phyloP scores from a whole-genome alignment of 352 stramenopile genomes.

The Aphanomyces euteiches region DNA sequence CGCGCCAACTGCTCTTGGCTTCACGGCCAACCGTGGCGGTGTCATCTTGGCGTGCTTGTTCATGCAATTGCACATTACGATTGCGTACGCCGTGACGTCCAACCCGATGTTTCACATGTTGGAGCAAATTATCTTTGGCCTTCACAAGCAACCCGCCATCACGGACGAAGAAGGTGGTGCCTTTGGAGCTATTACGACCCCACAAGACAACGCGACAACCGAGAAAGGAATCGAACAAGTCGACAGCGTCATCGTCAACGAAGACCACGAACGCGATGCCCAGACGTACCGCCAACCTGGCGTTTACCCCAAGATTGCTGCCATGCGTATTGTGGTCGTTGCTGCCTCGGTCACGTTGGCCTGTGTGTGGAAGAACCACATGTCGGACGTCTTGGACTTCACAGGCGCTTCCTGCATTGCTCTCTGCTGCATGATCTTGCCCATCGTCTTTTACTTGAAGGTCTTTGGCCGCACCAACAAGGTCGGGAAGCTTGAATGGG shows the following conservation, averaged over 20 bases:
- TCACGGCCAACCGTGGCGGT: conserved; percentile 24
- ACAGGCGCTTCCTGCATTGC: conserved; percentile 17
- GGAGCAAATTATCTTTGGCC: conserved; percentile 24
- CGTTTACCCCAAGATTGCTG: conserved; percentile 17
- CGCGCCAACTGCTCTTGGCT: conserved; percentile 25
- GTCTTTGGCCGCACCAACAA: not conserved
- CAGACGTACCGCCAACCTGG: conserved; percentile 13
- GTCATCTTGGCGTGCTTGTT: conserved; percentile 31
- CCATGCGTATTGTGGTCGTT: conserved; percentile 14
- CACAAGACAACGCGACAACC: not conserved
- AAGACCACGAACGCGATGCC: conserved; percentile 16
- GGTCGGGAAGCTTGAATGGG: conserved; percentile 1
- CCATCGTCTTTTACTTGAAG: conserved; percentile 29
- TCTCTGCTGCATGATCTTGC: conserved; percentile 25
- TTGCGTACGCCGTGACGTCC: conserved; percentile 25
- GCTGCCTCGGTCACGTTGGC: not conserved
- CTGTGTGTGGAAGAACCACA: conserved; percentile 23
- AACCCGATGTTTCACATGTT: conserved; percentile 8
- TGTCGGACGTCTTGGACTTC: conserved; percentile 24
- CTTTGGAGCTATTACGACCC: not conserved
- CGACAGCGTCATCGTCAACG: not conserved
- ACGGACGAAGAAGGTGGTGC: not conserved
- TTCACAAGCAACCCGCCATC: conserved; percentile 1
- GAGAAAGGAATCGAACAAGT: conserved; percentile 2
- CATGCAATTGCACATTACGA: conserved; percentile 34